These are phyloP conservation scores for Cudoniella acicularis DNA, from an alignment of 495 filamentous ascomycete species.

Conservation along the genomic window DNA sequence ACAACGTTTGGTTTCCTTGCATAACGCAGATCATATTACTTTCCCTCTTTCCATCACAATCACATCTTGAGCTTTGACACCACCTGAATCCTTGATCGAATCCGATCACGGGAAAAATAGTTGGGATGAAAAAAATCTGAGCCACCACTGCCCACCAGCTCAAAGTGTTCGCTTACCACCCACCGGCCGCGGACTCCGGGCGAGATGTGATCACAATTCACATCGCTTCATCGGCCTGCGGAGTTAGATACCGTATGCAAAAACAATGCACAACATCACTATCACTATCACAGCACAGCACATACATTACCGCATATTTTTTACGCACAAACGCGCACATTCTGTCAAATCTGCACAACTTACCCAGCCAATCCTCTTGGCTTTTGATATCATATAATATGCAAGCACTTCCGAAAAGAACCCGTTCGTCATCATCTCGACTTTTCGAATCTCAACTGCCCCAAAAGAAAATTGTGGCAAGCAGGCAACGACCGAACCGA, in stretches of 20 bases:
- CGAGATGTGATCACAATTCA: no score
- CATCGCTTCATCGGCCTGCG: not conserved
- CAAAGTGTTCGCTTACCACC: no score
- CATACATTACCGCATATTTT: no score
- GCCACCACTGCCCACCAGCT: no score
- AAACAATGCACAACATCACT: not conserved
- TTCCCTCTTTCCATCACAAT: not conserved
- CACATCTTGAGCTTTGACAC: not conserved
- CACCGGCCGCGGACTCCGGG: no score
- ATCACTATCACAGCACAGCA: no score
- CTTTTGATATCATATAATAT: not conserved
- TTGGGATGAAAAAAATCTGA: not conserved
- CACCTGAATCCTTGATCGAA: no score
- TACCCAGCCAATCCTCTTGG: not conserved
- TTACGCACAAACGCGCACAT: not conserved
- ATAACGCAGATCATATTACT: not conserved
- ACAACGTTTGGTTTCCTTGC: not conserved
- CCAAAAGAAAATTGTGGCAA: not conserved
- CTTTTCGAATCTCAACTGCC: not conserved
- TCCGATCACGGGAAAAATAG: not conserved
- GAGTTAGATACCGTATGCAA: not conserved
- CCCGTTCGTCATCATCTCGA: no score
- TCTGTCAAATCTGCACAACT: not conserved
- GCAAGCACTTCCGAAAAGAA: not conserved
- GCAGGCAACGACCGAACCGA: no score